A percentile compares a stretch with the other conserved stretches of the same genome.
Conservation (phyloP, 495 filamentous ascomycete species). For the Penicillium bialowiezense region DNA sequence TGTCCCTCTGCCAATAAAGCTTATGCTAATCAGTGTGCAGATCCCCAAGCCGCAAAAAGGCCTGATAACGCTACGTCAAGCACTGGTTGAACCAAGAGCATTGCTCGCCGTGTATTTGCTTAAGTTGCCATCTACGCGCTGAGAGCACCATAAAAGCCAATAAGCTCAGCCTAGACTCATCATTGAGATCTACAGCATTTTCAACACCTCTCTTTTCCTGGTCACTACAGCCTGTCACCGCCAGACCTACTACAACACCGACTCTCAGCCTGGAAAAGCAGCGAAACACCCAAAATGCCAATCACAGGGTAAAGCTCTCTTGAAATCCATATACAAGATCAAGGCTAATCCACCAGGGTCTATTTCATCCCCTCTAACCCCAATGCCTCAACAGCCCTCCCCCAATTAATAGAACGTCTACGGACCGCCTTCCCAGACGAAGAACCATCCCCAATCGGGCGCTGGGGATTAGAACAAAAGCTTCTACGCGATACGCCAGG, state of each 20-base stretch:
- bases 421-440: constrained; percentile 36
- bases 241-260: neutral
- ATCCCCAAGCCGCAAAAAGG: neutral
- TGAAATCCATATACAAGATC: neutral
- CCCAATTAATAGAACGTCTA: constrained; percentile 40
- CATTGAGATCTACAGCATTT: no score
- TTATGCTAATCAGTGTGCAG: neutral
- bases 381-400: constrained; percentile 35
- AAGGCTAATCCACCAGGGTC: constrained; percentile 27
- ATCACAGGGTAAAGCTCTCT: constrained; percentile 28
- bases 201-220: neutral
- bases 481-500: constrained; percentile 48
- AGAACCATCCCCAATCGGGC: constrained; percentile 35
- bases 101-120: neutral
- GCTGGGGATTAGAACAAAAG: constrained; percentile 45
- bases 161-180: no score
- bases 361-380: constrained; percentile 48
- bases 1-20: neutral
- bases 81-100: neutral
- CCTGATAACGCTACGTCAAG: no score
- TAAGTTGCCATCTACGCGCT: neutral
- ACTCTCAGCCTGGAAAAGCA: neutral
- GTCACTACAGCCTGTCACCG: neutral
- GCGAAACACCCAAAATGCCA: constrained; percentile 22
- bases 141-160: no score